A percentile compares a stretch with the other conserved stretches of the same genome.
phyloP scores from a whole-genome alignment of 129 eudicot genomes.

The Centrapalus pauciflorus region DNA sequence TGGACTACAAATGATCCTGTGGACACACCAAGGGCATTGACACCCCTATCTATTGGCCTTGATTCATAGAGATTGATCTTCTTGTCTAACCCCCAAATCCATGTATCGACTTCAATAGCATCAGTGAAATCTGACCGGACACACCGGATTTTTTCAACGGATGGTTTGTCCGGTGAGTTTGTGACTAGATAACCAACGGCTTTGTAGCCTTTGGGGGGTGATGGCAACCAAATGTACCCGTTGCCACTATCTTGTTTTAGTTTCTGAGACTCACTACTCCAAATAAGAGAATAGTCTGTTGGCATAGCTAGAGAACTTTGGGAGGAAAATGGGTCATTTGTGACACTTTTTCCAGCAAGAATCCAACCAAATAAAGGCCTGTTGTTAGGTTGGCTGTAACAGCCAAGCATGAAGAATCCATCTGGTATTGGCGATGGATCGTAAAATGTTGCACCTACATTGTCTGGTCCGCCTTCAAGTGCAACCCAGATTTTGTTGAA shows the following conservation, averaged over 20 bases:
- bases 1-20: constrained; percentile 57
- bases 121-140: constrained; percentile 58
- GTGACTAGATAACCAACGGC: constrained; percentile 70
- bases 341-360: constrained; percentile 45
- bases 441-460: constrained; percentile 59
- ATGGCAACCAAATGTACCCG: constrained; percentile 79
- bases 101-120: constrained; percentile 35
- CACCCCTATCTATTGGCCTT: constrained; percentile 51
- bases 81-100: constrained; percentile 66
- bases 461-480: constrained; percentile 63
- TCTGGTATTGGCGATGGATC: constrained; percentile 61
- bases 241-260: constrained; percentile 42
- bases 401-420: constrained; percentile 62
- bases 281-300: constrained; percentile 59
- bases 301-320: constrained; percentile 41
- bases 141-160: constrained; percentile 52
- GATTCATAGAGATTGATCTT: constrained; percentile 38
- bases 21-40: constrained; percentile 39
- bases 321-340: constrained; percentile 15
- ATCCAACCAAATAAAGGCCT: constrained; percentile 59
- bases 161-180: constrained; percentile 56
- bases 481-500: constrained; percentile 64
- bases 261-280: constrained; percentile 55
- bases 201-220: constrained; percentile 66
- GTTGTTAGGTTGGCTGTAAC: constrained; percentile 69